Evolutionary conservation across 495 filamentous ascomycete species (phyloP), one percentile per base, ranked within the genome.

Genomic region (Hyaloscypha finlandica): DNA sequence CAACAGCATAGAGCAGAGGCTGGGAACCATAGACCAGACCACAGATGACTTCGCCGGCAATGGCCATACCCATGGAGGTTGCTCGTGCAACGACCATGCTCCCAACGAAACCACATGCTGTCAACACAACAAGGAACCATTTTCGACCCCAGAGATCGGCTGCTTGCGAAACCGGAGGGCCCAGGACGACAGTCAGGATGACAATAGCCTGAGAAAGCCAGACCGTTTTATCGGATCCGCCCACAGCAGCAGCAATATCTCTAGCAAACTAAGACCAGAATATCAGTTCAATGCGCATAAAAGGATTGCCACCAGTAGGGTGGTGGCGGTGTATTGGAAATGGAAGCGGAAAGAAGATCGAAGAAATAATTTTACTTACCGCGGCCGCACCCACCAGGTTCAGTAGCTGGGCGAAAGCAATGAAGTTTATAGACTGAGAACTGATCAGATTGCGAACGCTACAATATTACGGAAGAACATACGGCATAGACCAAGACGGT

Each of bases 71-170:
- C 63, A 78, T 77, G 8, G 66, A 67, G 1, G 39, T 69, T 22
- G 78, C 75, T 3, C 74, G 70, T 9, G 75, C 67, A 8, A 79
- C 73, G 25, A 80, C 39, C 6, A 77, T 30, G 1, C 63, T 70
- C 0, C 78, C 78, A 11, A 74, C 61, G 29, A 64, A 71, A 42
- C 77, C 77, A 29, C 70, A 58, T 11, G 73, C 51, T 37, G 71
- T 77, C 8, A 74, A 67, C 55, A 74, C 60, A 29, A 80, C 72
- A 30, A 80, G 69, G 45, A 78, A 74, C 66, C 67, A 77, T 66
- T 73, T 73, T 5, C 78, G 73, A 4, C 76, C 74, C 78, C 78
- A 80, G 62, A 76, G 77, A 55, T 80, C 78, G 48, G 74, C 71
- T 0, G 77, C 77, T 55, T 80, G 78, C 4, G 76, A 74, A 9